A percentile compares a stretch with the other conserved stretches of the same genome.
Evolutionary conservation across 805 yeast genomes (phyloP).

Genomic region (Candida coquimbonensis): DNA sequence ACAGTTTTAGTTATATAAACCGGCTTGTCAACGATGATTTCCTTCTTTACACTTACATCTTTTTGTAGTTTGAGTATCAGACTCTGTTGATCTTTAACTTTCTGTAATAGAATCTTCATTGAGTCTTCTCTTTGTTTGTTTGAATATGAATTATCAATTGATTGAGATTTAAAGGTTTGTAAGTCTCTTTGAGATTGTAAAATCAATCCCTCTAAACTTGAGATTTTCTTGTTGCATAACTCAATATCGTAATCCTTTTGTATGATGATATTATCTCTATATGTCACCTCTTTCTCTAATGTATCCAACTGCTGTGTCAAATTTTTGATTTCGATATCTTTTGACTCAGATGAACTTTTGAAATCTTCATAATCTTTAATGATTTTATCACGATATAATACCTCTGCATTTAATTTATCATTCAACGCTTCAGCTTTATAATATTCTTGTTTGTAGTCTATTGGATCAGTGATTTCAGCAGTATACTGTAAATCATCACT

Average conservation of each 20-base stretch:
- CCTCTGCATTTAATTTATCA: conserved; percentile 18
- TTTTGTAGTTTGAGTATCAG: conserved; percentile 11
- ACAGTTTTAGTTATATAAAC: neutral
- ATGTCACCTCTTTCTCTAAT: conserved; percentile 19
- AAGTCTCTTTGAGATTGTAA: conserved; percentile 6
- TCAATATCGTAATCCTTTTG: conserved; percentile 10
- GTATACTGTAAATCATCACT: conserved; percentile 3
- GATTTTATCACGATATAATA: conserved; percentile 19
- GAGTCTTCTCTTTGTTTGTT: conserved; percentile 6
- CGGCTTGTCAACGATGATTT: conserved; percentile 4
- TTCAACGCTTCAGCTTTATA: conserved; percentile 14
- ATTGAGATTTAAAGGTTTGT: conserved; percentile 4
- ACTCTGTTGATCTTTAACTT: conserved; percentile 15
- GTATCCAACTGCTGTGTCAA: conserved; percentile 3
- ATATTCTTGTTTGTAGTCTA: conserved; percentile 12
- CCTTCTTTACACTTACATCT: conserved; percentile 8
- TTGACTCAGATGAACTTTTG: conserved; percentile 6
- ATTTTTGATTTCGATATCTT: conserved; percentile 5
- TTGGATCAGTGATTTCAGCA: conserved; percentile 13
- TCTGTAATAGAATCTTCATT: conserved; percentile 13
- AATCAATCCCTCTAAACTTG: conserved; percentile 5
- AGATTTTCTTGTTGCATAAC: conserved; percentile 6
- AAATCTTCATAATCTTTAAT: conserved; percentile 16
- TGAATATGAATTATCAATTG: neutral
- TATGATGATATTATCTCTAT: conserved; percentile 18